These are phyloP conservation scores for Globisporangium polare DNA, from an alignment of 352 stramenopile species.

Conservation along the genomic window DNA sequence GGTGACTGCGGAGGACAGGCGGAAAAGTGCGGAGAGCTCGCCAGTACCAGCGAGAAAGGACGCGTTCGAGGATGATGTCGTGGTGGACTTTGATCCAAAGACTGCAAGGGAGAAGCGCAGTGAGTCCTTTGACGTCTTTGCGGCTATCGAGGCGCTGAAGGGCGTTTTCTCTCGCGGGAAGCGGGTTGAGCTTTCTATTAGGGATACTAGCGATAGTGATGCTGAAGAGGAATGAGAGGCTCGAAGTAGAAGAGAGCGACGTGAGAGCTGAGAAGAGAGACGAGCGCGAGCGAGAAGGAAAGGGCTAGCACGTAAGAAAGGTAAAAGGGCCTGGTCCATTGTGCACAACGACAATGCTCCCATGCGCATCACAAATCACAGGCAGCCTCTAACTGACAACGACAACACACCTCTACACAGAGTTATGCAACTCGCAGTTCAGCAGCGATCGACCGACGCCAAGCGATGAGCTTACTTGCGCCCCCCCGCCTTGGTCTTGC, in stretches of 20 bases:
- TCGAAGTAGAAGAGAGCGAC: background rate
- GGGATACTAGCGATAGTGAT: background rate
- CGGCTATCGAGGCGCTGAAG: background rate
- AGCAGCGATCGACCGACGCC: background rate
- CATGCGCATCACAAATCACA: background rate
- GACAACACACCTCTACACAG: background rate
- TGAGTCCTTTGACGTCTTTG: conserved; percentile 4
- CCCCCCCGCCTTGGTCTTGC: background rate
- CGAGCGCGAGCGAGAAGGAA: background rate
- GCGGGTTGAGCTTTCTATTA: background rate
- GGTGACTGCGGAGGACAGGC: background rate
- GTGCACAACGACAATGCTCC: background rate
- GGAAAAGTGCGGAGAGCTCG: background rate
- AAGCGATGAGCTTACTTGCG: background rate
- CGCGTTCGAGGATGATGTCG: conserved; percentile 11
- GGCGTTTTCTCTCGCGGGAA: background rate
- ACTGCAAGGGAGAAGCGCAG: background rate
- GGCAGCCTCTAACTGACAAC: background rate
- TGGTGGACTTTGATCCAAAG: conserved; percentile 7
- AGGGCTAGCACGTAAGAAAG: background rate
- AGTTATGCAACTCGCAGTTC: background rate
- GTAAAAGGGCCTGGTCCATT: too few species aligned
- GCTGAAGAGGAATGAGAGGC: too few species aligned
- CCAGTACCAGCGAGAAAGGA: background rate
- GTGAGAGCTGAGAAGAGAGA: background rate